These are phyloP conservation scores for Petasospora fabianii DNA, from an alignment of 1,139 yeast genomes.

Conservation along the genomic window DNA sequence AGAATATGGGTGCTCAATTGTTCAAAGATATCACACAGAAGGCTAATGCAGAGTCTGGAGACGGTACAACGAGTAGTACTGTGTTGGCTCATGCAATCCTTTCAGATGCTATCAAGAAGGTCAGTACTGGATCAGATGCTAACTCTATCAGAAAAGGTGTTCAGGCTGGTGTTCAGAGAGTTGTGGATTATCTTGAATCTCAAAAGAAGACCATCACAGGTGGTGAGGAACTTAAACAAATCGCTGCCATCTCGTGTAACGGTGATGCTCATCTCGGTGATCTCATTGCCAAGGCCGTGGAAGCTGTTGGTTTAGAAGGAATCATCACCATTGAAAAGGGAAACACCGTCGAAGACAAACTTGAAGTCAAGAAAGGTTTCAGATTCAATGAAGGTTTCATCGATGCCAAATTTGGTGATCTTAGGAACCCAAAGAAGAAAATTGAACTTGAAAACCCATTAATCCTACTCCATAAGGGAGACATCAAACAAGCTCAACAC, in stretches of 20 bases:
- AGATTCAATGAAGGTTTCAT: conserved; percentile 25
- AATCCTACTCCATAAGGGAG: conserved; percentile 23
- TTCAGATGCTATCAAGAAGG: conserved; percentile 21
- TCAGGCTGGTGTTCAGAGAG: conserved; percentile 19
- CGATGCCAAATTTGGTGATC: conserved; percentile 25
- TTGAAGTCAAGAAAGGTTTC: conserved; percentile 26
- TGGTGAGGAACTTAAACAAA: conserved; percentile 25
- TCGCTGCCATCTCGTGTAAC: conserved; percentile 25
- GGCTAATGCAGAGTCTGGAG: conserved; percentile 27
- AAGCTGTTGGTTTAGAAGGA: conserved; percentile 29
- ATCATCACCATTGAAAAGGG: conserved; percentile 26
- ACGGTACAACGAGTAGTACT: conserved; percentile 28
- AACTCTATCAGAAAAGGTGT: conserved; percentile 25
- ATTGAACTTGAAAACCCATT: conserved; percentile 23
- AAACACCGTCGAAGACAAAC: conserved; percentile 21
- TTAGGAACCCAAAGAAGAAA: conserved; percentile 21
- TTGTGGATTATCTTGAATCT: conserved; percentile 19
- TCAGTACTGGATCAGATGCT: conserved; percentile 26
- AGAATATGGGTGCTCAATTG: conserved; percentile 22
- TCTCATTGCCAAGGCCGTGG: conserved; percentile 24
- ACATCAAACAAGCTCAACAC: conserved; percentile 22
- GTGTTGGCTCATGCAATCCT: conserved; percentile 26
- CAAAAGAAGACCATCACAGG: conserved; percentile 18
- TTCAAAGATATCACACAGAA: conserved; percentile 24
- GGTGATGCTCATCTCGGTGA: conserved; percentile 24